phyloP scores from a whole-genome alignment of 1,284 basidiomycete genomes.

The Ustilago lituana region DNA sequence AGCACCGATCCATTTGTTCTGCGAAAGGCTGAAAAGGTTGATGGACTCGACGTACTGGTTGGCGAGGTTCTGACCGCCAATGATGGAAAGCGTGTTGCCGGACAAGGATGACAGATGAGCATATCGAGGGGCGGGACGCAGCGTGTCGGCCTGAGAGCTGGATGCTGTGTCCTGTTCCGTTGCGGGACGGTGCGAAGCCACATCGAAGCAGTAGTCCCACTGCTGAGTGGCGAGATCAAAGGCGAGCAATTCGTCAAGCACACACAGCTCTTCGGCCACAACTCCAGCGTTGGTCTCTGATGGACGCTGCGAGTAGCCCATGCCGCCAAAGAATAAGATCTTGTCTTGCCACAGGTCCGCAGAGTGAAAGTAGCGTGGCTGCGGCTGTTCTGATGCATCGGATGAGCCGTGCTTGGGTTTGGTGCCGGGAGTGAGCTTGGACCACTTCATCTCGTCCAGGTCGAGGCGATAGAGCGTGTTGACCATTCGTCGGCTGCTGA shows the following conservation, averaged over 20 bases:
- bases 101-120: slow-evolving; percentile 60
- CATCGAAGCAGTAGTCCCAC: slow-evolving; percentile 55
- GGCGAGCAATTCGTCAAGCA: slow-evolving; percentile 58
- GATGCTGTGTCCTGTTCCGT: slow-evolving; percentile 9
- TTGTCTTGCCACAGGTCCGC: slow-evolving; percentile 60
- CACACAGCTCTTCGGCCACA: slow-evolving; percentile 48
- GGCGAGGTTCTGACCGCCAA: slow-evolving; percentile 84
- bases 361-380: slow-evolving; percentile 63
- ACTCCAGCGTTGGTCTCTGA: slow-evolving; percentile 3
- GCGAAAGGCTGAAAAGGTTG: slow-evolving; percentile 54
- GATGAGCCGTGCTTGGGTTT: slow-evolving; percentile 1
- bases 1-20: slow-evolving; percentile 45
- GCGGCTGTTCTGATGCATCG: slow-evolving; percentile 33
- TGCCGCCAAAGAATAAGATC: slow-evolving; percentile 61
- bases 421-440: slow-evolving; percentile 20
- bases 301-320: slow-evolving; percentile 51
- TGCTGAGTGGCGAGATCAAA: slow-evolving; percentile 52
- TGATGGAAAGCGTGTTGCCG: slow-evolving; percentile 76
- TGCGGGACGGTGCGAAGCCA: slow-evolving; percentile 8
- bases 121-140: slow-evolving; percentile 52
- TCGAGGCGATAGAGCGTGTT: slow-evolving; percentile 58
- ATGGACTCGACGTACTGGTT: slow-evolving; percentile 69
- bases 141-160: slow-evolving; percentile 8
- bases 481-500: slow-evolving; percentile 59
- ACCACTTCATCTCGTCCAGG: slow-evolving; percentile 54